Evolutionary conservation across 352 stramenopile genomes (phyloP).

Genomic region (Globisporangium heterothallicum): DNA sequence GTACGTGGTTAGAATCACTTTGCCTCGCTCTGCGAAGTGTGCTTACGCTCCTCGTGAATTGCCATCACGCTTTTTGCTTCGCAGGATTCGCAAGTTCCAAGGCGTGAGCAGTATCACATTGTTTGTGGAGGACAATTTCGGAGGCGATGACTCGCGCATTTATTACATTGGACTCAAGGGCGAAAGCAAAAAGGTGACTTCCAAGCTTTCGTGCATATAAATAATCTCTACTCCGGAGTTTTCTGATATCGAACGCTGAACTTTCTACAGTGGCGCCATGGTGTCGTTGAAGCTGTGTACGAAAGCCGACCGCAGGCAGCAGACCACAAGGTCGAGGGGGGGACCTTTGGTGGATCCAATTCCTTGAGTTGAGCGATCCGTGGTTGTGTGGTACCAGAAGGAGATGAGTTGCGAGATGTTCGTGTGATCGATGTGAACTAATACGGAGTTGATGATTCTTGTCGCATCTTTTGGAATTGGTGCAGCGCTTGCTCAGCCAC

Average conservation of each 20-base stretch:
- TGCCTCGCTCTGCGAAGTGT: too few relatives aligned
- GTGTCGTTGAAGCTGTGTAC: constrained; percentile 82
- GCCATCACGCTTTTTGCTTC: background rate
- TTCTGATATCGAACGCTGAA: too few relatives aligned
- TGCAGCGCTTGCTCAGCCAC: constrained; percentile 40
- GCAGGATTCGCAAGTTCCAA: constrained; percentile 82
- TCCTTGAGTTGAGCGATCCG: constrained; percentile 34
- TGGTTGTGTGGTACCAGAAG: too few relatives aligned
- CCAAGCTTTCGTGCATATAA: background rate
- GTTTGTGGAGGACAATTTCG: constrained; percentile 73
- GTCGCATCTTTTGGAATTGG: constrained; percentile 45
- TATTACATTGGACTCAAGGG: constrained; percentile 88
- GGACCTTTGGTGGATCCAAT: constrained; percentile 24
- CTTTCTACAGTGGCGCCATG: constrained; percentile 69
- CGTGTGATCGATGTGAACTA: constrained; percentile 5
- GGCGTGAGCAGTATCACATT: constrained; percentile 77
- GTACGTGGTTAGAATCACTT: constrained; percentile 23
- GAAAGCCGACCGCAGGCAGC: constrained; percentile 68
- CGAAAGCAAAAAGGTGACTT: constrained; percentile 75
- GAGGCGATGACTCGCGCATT: constrained; percentile 64
- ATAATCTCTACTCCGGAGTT: too few relatives aligned
- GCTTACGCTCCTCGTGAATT: too few relatives aligned
- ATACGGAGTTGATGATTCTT: constrained; percentile 25
- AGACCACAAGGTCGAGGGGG: constrained; percentile 71
- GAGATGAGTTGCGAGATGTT: background rate